These are phyloP conservation scores for Arthrinium puccinioides DNA, from an alignment of 2,329 filamentous ascomycete species.

Conservation along the genomic window DNA sequence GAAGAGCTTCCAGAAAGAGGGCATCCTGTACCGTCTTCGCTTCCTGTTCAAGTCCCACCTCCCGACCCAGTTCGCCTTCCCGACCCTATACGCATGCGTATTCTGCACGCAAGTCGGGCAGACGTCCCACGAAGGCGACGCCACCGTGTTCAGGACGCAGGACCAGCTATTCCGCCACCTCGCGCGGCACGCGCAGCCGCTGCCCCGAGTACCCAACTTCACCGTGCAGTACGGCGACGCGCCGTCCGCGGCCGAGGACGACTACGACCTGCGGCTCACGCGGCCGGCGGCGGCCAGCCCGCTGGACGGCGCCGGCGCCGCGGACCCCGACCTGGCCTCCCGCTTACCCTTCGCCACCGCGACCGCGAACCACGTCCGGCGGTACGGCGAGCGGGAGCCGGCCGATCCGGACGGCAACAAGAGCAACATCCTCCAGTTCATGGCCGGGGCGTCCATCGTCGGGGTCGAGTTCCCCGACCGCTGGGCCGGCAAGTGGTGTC, in stretches of 20 bases:
- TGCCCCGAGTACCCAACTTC: conserved; percentile 42
- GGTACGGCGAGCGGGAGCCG: conserved; percentile 24
- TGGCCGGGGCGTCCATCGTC: conserved; percentile 23
- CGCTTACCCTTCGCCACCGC: conserved; percentile 27
- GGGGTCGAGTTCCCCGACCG: conserved; percentile 25
- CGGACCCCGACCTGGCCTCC: conserved; percentile 15
- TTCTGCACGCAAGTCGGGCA: conserved; percentile 44
- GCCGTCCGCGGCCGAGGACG: conserved; percentile 8
- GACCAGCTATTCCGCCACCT: conserved; percentile 46
- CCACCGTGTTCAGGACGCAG: conserved; percentile 49
- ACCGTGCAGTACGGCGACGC: conserved; percentile 31
- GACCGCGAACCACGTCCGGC: conserved; percentile 24
- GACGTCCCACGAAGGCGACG: conserved; percentile 46
- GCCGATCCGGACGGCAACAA: conserved; percentile 22
- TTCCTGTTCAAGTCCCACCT: conserved; percentile 36
- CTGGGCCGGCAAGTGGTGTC: conserved; percentile 27
- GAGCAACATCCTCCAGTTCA: conserved; percentile 30
- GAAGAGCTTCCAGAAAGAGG: conserved; percentile 24
- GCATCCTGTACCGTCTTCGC: conserved; percentile 30
- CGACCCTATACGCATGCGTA: conserved; percentile 41
- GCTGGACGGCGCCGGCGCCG: too few relatives aligned
- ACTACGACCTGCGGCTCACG: conserved; percentile 30
- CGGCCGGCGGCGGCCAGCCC: conserved; percentile 20
- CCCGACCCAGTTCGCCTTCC: conserved; percentile 18
- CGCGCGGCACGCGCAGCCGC: conserved; percentile 43